These are phyloP conservation scores for Rhazya stricta DNA, from an alignment of 257 asterid species.

Conservation along the genomic window DNA sequence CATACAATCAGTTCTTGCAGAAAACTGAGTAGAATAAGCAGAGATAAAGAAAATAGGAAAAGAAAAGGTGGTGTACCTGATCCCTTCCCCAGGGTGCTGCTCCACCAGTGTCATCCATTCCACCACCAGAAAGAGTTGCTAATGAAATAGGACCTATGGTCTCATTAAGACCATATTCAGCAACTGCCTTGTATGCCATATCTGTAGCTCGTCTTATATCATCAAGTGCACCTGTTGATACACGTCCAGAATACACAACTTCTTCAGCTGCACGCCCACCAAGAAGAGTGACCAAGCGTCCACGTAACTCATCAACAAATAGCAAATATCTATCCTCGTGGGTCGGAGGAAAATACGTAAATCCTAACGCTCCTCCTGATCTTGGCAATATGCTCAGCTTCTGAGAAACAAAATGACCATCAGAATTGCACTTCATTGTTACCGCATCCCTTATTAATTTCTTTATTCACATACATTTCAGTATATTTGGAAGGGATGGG, in stretches of 20 bases:
- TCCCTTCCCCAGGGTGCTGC: slow-evolving; percentile 85
- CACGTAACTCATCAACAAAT: slow-evolving; percentile 93
- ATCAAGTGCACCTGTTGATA: slow-evolving; percentile 98
- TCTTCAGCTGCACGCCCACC: slow-evolving; percentile 99
- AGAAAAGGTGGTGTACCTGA: slow-evolving; percentile 46
- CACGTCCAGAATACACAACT: slow-evolving; percentile 87
- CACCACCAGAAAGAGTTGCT: slow-evolving; percentile 87
- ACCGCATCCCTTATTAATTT: not conserved
- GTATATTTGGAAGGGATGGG: not conserved
- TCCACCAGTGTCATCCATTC: slow-evolving; percentile 87
- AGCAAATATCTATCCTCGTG: slow-evolving; percentile 91
- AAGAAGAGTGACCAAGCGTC: slow-evolving; percentile 93
- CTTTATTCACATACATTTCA: not conserved
- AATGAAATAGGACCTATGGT: slow-evolving; percentile 83
- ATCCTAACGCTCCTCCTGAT: slow-evolving; percentile 97
- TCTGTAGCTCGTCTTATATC: slow-evolving; percentile 97
- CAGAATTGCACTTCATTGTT: not conserved
- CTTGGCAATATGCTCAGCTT: slow-evolving; percentile 99
- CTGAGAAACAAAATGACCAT: slow-evolving; percentile 36
- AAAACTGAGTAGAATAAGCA: not conserved
- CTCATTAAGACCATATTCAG: slow-evolving; percentile 91
- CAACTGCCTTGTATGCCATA: slow-evolving; percentile 98
- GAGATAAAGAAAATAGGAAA: slow-evolving; percentile 5
- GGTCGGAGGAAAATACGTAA: slow-evolving; percentile 89
- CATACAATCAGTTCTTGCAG: slow-evolving; percentile 11